These are phyloP conservation scores for Phaeotremella fagi DNA, from an alignment of 768 basidiomycete species.

Conservation along the genomic window DNA sequence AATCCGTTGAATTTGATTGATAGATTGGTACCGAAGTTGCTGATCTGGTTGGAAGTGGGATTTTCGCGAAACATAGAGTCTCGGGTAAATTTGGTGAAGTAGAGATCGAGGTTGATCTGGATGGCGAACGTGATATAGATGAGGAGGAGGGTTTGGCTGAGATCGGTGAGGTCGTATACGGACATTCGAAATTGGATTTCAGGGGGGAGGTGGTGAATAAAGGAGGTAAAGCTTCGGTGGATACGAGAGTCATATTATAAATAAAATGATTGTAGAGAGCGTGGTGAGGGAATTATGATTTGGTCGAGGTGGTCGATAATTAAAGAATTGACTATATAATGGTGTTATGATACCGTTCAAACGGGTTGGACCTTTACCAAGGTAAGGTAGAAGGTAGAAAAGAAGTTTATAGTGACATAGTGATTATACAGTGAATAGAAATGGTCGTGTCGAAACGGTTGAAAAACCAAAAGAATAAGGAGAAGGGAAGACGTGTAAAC, in stretches of 20 bases:
- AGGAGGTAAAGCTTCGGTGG: conserved; percentile 4
- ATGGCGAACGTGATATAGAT: neutral
- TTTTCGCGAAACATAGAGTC: conserved; percentile 4
- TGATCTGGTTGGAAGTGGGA: conserved; percentile 2
- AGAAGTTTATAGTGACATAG: too few relatives aligned
- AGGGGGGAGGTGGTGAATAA: conserved; percentile 11
- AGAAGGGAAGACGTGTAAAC: too few relatives aligned
- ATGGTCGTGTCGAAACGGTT: too few relatives aligned
- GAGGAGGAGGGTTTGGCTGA: neutral
- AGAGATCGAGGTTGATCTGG: neutral
- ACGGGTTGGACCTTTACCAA: too few relatives aligned
- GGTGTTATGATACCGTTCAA: too few relatives aligned
- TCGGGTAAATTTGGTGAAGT: neutral
- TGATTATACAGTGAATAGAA: too few relatives aligned
- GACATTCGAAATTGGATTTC: neutral
- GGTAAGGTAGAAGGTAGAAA: too few relatives aligned
- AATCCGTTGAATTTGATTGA: conserved; percentile 8
- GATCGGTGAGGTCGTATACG: neutral
- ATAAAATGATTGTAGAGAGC: too few relatives aligned
- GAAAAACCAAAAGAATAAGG: too few relatives aligned
- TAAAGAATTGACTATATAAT: too few relatives aligned
- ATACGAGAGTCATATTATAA: neutral
- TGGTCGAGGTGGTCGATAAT: too few relatives aligned
- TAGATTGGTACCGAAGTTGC: neutral
- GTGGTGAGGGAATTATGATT: too few relatives aligned